Conservation (phyloP, 305 asterid species). For the Solanum hybrid region DNA sequence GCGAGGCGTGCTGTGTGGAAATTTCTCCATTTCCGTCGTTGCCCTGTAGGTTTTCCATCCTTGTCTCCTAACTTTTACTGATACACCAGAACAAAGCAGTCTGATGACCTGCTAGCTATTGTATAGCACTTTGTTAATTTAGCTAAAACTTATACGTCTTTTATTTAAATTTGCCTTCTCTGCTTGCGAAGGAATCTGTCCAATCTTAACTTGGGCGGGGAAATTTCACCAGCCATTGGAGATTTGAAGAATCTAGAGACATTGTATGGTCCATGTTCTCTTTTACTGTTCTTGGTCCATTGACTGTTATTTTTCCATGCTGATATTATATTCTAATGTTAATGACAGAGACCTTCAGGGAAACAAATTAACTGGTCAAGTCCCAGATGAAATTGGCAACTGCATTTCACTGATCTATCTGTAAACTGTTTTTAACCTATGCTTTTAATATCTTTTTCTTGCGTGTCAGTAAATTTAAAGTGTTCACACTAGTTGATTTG, state of each 20-base stretch:
- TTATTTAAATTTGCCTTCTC: background rate
- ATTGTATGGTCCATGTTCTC: constrained; percentile 36
- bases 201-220: constrained; percentile 79
- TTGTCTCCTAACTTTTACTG: background rate
- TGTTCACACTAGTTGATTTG: background rate
- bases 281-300: background rate
- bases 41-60: constrained; percentile 50
- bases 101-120: background rate
- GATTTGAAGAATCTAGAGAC: constrained; percentile 60
- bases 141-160: background rate
- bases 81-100: background rate
- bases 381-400: constrained; percentile 88
- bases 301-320: background rate
- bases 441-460: background rate
- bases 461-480: background rate
- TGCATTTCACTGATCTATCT: constrained; percentile 51
- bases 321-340: background rate
- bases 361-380: constrained; percentile 78
- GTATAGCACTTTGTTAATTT: background rate
- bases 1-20: constrained; percentile 82
- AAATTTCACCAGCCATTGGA: constrained; percentile 78
- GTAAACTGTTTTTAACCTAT: constrained; percentile 24
- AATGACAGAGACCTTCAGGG: constrained; percentile 76
- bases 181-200: constrained; percentile 61
- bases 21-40: constrained; percentile 58